These are phyloP conservation scores for Moricandia arvensis DNA, from an alignment of 345 rosid genomes.

Conservation along the genomic window DNA sequence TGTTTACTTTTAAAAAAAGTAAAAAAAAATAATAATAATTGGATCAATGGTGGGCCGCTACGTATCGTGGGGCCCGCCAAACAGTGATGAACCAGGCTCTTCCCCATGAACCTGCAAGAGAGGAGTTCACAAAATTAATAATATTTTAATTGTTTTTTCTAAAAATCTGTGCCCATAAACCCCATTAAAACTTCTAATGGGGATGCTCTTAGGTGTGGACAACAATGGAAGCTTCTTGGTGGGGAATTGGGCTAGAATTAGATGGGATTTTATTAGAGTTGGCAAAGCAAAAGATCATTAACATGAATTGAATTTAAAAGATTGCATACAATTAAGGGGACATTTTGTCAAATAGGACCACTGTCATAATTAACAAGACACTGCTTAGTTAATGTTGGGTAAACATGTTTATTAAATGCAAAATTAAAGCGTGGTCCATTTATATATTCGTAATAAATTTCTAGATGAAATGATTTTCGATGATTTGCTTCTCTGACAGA, in stretches of 20 bases:
- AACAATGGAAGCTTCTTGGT: constrained; percentile 38
- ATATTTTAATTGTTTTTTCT: too few relatives aligned
- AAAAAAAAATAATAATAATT: too few relatives aligned
- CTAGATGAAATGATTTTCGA: constrained; percentile 18
- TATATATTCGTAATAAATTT: constrained; percentile 8
- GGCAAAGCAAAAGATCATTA: constrained; percentile 18
- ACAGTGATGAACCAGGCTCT: too few relatives aligned
- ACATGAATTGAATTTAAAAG: neutral
- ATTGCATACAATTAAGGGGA: constrained; percentile 66
- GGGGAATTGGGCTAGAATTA: constrained; percentile 23
- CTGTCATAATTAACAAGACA: constrained; percentile 31
- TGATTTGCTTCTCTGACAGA: constrained; percentile 34
- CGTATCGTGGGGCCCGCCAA: too few relatives aligned
- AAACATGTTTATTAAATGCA: constrained; percentile 46
- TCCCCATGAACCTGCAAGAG: too few relatives aligned
- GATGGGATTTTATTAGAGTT: constrained; percentile 33
- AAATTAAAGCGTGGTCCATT: constrained; percentile 33
- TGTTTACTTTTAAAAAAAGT: too few relatives aligned
- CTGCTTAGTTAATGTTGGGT: constrained; percentile 48
- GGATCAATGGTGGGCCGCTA: too few relatives aligned
- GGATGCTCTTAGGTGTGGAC: constrained; percentile 30
- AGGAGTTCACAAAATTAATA: too few relatives aligned
- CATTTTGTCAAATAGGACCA: constrained; percentile 57
- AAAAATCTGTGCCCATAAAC: too few relatives aligned
- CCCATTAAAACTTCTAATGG: too few relatives aligned